Evolutionary conservation across 371 early-diverging fungal species (phyloP).

Genomic region (Mortierella sp.): DNA sequence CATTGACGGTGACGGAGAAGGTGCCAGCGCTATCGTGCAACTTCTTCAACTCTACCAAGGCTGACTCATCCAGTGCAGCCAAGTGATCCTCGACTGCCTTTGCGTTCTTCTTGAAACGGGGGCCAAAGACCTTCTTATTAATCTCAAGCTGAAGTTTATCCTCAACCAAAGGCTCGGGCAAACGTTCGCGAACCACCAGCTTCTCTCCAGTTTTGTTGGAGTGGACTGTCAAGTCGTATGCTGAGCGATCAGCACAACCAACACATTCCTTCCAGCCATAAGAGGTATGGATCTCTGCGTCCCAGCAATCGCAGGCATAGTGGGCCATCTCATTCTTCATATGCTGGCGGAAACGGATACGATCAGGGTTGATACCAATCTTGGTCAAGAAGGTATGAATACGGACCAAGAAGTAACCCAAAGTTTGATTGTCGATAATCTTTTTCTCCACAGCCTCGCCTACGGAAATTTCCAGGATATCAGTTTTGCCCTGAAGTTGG

Average conservation of each 20-base stretch:
- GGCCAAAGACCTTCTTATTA: conserved; percentile 95
- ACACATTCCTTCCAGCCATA: conserved; percentile 99
- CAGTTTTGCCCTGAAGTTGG: conserved; percentile 85
- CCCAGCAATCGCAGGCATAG: conserved; percentile 99
- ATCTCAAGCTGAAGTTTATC: conserved; percentile 87
- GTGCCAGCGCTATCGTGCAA: conserved; percentile 66
- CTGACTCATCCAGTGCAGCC: conserved; percentile 69
- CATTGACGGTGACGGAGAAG: conserved; percentile 73
- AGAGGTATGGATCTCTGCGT: conserved; percentile 95
- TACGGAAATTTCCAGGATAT: conserved; percentile 80
- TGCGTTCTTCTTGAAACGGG: conserved; percentile 92
- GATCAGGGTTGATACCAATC: conserved; percentile 93
- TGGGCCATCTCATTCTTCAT: conserved; percentile 99
- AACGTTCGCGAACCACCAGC: conserved; percentile 92
- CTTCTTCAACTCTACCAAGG: conserved; percentile 71
- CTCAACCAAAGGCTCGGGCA: conserved; percentile 86
- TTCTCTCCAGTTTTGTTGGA: conserved; percentile 92
- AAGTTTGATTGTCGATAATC: conserved; percentile 96
- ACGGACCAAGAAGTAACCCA: conserved; percentile 99
- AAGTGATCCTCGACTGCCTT: conserved; percentile 89
- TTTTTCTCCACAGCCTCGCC: conserved; percentile 95
- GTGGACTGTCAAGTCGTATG: conserved; percentile 98
- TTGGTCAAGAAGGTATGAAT: conserved; percentile 94
- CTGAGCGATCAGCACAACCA: conserved; percentile 99
- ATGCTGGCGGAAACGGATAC: conserved; percentile 99